Evolutionary conservation across 495 filamentous ascomycete genomes (phyloP).

Genomic region (Aspergillus ellipticus): DNA sequence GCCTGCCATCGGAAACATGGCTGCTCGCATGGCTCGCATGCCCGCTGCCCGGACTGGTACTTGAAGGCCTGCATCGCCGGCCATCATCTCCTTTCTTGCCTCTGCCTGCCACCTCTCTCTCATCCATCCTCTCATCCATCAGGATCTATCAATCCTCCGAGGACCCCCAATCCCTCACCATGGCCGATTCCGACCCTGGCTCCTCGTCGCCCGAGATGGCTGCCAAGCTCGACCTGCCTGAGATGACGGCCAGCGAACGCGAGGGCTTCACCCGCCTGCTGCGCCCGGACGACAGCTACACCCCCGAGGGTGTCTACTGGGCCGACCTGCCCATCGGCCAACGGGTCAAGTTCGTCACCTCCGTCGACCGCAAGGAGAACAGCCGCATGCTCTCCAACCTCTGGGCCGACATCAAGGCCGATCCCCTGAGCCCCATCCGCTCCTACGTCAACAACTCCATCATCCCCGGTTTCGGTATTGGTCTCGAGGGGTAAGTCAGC

Average conservation of each 20-base stretch:
- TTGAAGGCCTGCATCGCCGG: too few species aligned
- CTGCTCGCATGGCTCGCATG: too few species aligned
- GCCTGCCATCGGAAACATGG: too few species aligned
- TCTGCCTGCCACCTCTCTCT: background rate
- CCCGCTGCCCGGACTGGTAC: too few species aligned
- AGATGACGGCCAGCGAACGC: background rate
- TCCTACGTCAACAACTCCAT: background rate
- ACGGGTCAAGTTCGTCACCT: constrained; percentile 41
- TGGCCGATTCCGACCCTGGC: constrained; percentile 1
- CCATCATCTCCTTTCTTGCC: too few species aligned
- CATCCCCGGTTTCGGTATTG: constrained; percentile 1
- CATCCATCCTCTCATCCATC: background rate
- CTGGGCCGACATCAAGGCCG: background rate
- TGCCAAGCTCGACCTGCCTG: background rate
- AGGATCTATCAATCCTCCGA: background rate
- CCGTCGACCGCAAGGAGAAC: background rate
- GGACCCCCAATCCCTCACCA: background rate
- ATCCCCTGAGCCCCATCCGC: background rate
- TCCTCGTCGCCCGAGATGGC: background rate
- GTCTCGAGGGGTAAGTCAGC: background rate
- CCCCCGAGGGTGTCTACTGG: constrained; percentile 79
- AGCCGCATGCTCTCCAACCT: background rate
- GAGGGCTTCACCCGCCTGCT: constrained; percentile 48
- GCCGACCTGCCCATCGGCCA: constrained; percentile 68
- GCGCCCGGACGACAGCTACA: constrained; percentile 80